A percentile compares a stretch with the other conserved stretches of the same genome.
phyloP scores from a whole-genome alignment of 495 filamentous ascomycete genomes.

The Podospora bellae-mahoneyi region DNA sequence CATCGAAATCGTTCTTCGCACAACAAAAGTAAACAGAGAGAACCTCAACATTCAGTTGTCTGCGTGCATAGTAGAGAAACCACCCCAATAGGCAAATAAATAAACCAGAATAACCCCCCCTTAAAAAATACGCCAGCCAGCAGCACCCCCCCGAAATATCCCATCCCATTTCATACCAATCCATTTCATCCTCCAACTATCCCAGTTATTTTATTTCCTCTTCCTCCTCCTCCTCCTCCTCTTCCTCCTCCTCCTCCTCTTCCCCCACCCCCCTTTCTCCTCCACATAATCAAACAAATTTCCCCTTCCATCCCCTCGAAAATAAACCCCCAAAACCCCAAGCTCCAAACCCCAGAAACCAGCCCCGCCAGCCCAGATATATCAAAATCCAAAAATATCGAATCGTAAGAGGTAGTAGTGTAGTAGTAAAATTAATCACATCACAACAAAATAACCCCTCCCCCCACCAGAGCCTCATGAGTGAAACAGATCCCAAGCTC shows the following conservation, averaged over 20 bases:
- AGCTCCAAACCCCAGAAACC: neutral
- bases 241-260: neutral
- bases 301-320: neutral
- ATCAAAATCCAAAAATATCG: neutral
- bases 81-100: neutral
- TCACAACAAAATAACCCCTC: neutral
- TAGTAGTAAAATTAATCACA: neutral
- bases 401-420: neutral
- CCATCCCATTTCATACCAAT: neutral
- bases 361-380: neutral
- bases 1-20: too few relatives aligned
- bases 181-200: neutral
- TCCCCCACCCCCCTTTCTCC: neutral
- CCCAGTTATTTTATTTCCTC: neutral
- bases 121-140: slow-evolving; percentile 2
- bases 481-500: slow-evolving; percentile 97
- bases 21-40: too few relatives aligned
- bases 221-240: neutral
- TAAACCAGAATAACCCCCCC: neutral
- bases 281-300: neutral
- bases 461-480: slow-evolving; percentile 52
- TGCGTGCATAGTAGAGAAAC: too few relatives aligned
- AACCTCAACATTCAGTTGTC: too few relatives aligned
- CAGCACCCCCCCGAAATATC: neutral
- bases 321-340: neutral